Percentiles rank a stretch among this genome's conserved stretches.
Conservation (phyloP, 2,329 filamentous ascomycete genomes). For the Helotiales sp. region DNA sequence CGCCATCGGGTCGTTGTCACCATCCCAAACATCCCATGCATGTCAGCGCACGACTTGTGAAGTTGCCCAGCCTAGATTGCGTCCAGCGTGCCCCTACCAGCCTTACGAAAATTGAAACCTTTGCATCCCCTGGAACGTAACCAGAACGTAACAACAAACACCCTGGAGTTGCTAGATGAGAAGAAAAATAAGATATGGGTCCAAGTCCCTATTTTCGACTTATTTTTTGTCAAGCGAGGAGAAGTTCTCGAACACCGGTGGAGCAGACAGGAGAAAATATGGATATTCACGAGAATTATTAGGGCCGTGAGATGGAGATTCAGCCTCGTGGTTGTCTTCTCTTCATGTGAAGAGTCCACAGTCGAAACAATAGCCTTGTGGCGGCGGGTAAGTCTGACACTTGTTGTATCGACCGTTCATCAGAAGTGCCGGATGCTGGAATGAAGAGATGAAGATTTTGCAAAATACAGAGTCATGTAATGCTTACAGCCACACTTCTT, state of each 20-base stretch:
- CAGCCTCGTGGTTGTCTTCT: not conserved
- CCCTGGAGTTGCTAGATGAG: not conserved
- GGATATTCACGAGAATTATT: not conserved
- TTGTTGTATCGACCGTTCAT: not conserved
- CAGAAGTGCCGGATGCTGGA: not conserved
- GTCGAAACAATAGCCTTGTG: conserved; percentile 13
- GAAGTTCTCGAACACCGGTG: not conserved
- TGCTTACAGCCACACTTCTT: not conserved
- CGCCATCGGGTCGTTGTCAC: not conserved
- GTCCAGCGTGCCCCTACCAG: not conserved
- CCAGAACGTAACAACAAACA: not conserved
- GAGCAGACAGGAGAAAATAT: not conserved
- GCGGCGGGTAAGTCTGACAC: conserved; percentile 3
- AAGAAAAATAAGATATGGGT: not conserved
- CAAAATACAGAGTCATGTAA: not conserved
- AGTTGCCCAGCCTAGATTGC: not conserved
- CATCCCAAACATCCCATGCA: conserved; percentile 1
- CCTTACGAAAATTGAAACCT: not conserved
- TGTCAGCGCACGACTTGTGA: too few species aligned
- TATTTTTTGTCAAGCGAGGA: not conserved
- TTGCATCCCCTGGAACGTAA: not conserved
- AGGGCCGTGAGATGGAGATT: not conserved
- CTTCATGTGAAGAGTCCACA: not conserved
- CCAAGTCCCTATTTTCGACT: not conserved
- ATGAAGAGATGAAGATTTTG: not conserved